These are phyloP conservation scores for Lipomyces orientalis DNA, from an alignment of 805 yeast genomes.

Conservation along the genomic window DNA sequence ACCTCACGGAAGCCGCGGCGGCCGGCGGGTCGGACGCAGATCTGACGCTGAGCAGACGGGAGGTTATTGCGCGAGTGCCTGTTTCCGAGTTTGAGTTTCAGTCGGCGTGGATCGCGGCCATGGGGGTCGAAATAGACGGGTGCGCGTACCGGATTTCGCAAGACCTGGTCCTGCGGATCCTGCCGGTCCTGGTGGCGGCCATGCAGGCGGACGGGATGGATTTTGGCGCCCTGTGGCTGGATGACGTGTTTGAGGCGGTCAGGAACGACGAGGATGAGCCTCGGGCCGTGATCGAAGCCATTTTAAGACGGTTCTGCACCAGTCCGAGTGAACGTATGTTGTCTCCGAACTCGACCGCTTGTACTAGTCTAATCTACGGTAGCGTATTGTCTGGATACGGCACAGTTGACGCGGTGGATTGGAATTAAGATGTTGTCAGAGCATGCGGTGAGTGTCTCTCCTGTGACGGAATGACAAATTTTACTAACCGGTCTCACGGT, in stretches of 20 bases:
- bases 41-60: not conserved
- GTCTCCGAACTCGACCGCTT: not conserved
- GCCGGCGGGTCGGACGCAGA: not conserved
- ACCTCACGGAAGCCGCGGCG: conserved; percentile 1
- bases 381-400: conserved; percentile 51
- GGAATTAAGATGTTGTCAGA: conserved; percentile 60
- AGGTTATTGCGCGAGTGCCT: conserved; percentile 48
- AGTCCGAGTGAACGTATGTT: conserved; percentile 32
- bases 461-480: conserved; percentile 51
- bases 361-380: conserved; percentile 8
- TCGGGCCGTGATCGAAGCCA: conserved; percentile 54
- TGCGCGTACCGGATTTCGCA: conserved; percentile 47
- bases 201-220: conserved; percentile 38
- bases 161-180: conserved; percentile 38
- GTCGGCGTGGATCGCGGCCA: conserved; percentile 55
- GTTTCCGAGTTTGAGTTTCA: conserved; percentile 60
- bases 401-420: conserved; percentile 61
- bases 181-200: conserved; percentile 41
- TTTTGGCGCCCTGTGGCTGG: conserved; percentile 34
- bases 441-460: conserved; percentile 44
- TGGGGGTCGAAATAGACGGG: conserved; percentile 63
- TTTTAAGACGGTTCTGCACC: conserved; percentile 55
- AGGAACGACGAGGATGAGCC: conserved; percentile 49
- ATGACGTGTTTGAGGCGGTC: conserved; percentile 29
- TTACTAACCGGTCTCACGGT: not conserved